Base-by-base conservation (phyloP, 345 rosid species). In the Eucalyptus cloeziana region DNA sequence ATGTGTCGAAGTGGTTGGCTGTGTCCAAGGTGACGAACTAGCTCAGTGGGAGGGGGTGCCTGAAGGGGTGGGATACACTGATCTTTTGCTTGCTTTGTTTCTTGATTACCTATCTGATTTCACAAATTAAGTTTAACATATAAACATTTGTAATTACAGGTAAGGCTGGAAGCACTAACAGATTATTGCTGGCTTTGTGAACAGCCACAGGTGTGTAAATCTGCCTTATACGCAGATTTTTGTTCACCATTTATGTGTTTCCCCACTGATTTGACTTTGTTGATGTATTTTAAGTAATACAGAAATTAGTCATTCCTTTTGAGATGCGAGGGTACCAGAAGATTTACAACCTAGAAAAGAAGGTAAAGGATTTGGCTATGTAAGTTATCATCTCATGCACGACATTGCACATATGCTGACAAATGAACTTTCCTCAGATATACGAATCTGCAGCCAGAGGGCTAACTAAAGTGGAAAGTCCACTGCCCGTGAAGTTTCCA, bases 181-280 rank as follows among this genome's bases (percentile, higher is more conserved):
- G 92, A 96, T 85, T 96, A 94, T 91, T 96, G 99, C 93, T 97
- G 99, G 98, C 98, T 97, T 56, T 97, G 99, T 87, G 99, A 97
- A 89, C 88, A 93, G 76, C 98, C 99, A 88, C 95, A 97, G 97
- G 99, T 96, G 27, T 88, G 90, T 31, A 47, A 58, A 86, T 31
- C 15, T n/a, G 22, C 30, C 49, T 30, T 15, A 4, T 47, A 45
- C 5, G 10, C 13, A 80, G 14, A 76, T 22, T 13, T 40, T 40
- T 76, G 47, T 37, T 40, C 16, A 9, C 25, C 83, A 71, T 71
- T 71, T 71, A 19, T 19, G 13, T 33, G 22, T 19, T 71, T 71
- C 45, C 67, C n/a, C 47, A 52, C 27, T 50, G 16, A 86, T 49
- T 49, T 27, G 43, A 47, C 86, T 44, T 88, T 58, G 54, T 64